phyloP scores from a whole-genome alignment of 345 rosid genomes.

The Kernera saxatilis region DNA sequence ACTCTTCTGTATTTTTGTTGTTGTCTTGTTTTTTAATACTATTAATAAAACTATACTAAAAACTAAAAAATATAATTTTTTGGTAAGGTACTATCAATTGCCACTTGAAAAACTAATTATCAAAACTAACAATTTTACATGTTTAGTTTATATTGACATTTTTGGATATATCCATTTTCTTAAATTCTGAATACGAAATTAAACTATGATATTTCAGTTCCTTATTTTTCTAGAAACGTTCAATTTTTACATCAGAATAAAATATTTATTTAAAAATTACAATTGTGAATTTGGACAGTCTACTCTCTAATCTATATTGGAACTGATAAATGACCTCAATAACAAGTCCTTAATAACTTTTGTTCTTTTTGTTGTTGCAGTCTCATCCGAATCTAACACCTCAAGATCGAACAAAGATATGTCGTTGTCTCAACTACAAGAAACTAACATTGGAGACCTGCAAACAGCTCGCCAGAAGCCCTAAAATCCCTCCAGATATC shows the following conservation, averaged over 20 bases:
- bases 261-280: background rate
- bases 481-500: conserved; percentile 61
- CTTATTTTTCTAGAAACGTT: background rate
- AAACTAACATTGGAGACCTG: conserved; percentile 62
- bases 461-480: conserved; percentile 71
- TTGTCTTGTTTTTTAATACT: background rate
- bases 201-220: background rate
- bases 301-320: background rate
- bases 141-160: background rate
- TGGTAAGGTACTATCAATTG: background rate
- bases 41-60: background rate
- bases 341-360: background rate
- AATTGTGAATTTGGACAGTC: background rate
- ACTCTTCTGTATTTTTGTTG: conserved; percentile 3
- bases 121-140: background rate
- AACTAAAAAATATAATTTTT: background rate
- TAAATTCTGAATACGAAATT: background rate
- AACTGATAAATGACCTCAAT: background rate
- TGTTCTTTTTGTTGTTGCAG: conserved; percentile 28
- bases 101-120: background rate
- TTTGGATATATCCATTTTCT: background rate
- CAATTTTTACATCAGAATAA: background rate
- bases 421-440: conserved; percentile 59
- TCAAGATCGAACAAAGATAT: conserved; percentile 52
- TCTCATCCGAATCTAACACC: conserved; percentile 58